Base-by-base conservation (phyloP, 1,284 basidiomycete genomes). In the Pseudozyma flocculosa region DNA sequence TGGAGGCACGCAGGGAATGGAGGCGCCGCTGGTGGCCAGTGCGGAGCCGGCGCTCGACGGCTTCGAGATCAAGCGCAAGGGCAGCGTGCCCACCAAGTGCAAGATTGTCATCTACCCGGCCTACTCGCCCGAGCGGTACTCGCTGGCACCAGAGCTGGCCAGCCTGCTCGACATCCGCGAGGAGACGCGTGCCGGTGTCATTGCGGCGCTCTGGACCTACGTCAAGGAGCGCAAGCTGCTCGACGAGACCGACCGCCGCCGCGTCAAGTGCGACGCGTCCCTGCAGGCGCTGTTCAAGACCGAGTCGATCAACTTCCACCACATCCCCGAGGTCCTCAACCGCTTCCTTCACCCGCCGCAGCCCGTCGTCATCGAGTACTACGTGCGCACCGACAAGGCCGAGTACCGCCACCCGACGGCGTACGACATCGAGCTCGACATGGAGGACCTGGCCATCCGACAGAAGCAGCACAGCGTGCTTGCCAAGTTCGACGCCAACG, bases 131-230 rank as follows among this genome's bases (percentile, higher is more conserved):
- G 89, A 93, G 57, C 87, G 90, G 54, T 94, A 85, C 81, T 89
- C 88, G 73, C 83, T 96, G 15, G 80, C 85, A 4, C 84, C 88
- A 0, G 89, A 92, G 39, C 83, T 98, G 82, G 86, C 84, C 0
- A 83, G 82, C 40, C 79, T 94, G 26, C 82, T 97, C 37, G 87
- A 86, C 21, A 83, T 94, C 69, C 87, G 88, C 61, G 90, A 96
- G 76, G 92, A 90, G 36, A 92, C 89, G 36, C 84, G 90, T 22
- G 82, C 88, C 13, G 90, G 88, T 13, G 85, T 91, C 18, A 84
- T 96, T 37, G 86, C 89, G 53, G 85, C 89, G 0, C 78, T 97
- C 11, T 97, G 93, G 93, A 89, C 88, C 70, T 92, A 95, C 70
- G 88, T 96, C 80, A 94, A 94, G 78, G 81, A 87, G 18, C 83